phyloP scores from a whole-genome alignment of 305 asterid genomes.

The Andrographis paniculata region DNA sequence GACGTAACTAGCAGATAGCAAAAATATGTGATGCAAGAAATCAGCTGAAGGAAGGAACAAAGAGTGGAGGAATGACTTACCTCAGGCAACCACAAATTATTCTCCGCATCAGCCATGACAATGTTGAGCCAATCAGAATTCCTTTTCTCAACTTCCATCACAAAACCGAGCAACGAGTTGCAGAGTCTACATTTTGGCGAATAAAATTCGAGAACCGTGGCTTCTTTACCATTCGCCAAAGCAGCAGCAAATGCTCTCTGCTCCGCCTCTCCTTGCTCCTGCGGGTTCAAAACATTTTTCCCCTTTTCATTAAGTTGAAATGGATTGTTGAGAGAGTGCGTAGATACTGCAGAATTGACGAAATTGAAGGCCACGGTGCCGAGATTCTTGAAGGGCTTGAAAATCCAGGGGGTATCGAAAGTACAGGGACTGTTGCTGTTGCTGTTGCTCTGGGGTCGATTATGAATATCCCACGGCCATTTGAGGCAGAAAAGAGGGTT shows the following conservation, averaged over 20 bases:
- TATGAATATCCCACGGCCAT: slow-evolving; percentile 62
- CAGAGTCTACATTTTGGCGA: slow-evolving; percentile 88
- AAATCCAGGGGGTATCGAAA: slow-evolving; percentile 66
- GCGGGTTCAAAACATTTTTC: slow-evolving; percentile 26
- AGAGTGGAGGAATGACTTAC: slow-evolving; percentile 21
- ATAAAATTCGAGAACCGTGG: slow-evolving; percentile 75
- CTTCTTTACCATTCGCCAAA: slow-evolving; percentile 56
- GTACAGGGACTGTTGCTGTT: slow-evolving; percentile 32
- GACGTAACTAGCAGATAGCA: too few species aligned
- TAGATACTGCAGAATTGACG: slow-evolving; percentile 26
- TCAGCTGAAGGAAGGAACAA: too few species aligned
- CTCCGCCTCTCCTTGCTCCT: slow-evolving; percentile 79
- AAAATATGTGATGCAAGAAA: too few species aligned
- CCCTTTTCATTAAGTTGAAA: slow-evolving; percentile 13
- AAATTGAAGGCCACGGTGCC: slow-evolving; percentile 38
- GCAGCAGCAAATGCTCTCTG: slow-evolving; percentile 70
- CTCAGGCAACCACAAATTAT: slow-evolving; percentile 84
- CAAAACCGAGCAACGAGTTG: slow-evolving; percentile 64
- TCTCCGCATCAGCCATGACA: slow-evolving; percentile 86
- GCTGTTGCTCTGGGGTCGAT: slow-evolving; percentile 18
- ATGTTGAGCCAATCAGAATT: slow-evolving; percentile 77
- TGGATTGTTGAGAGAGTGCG: slow-evolving; percentile 16
- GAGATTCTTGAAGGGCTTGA: slow-evolving; percentile 50
- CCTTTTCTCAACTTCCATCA: slow-evolving; percentile 57
- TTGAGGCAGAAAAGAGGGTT: slow-evolving; percentile 54